Evolutionary conservation across 2,329 filamentous ascomycete species (phyloP), one percentile per base, ranked within the genome.

Genomic region (Cercospora nicotianae): DNA sequence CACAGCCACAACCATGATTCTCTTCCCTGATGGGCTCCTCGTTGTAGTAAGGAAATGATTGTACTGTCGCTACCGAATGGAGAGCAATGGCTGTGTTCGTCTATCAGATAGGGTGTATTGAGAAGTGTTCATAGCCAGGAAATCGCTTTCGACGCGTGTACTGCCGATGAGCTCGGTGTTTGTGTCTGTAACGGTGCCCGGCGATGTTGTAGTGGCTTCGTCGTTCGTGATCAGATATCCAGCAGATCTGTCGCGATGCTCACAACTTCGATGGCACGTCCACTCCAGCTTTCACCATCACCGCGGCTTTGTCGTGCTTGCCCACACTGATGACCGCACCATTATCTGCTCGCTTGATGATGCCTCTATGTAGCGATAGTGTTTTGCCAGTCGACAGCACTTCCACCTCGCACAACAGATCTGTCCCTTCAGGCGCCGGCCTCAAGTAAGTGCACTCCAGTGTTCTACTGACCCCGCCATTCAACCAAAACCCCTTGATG

Each of bases 381-480:
- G 74, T 76, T 74, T 80, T 81, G 9, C 82, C 82, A 30, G 81
- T 72, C 73, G 81, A 77, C 65, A 83, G 78, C 4, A 83, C 79
- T 73, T 82, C 79, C 67, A 80, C 80, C 70, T 83, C 81, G 28
- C 83, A 76, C 31, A 77, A 73, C 16, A 83, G 65, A 63, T 78
- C 78, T 31, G 78, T 71, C 0, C 82, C 83, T 60, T 80, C 75
- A 3, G 77, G 73, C 30, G 80, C 80, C 3, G 81, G 81, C 10
- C 81, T 72, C 42, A 85, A 67, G 68, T 83, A 84, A 2, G 79
- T 82, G 60, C 82, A 82, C 70, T 80, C 83, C 69, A 85, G 73
- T 63, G 74, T 79, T 42, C 79, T 67, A 42, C 74, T 79, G 8
- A 84, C 82, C 58, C 82, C 80, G 2, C 77, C 81, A n/a, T 76